phyloP scores from a whole-genome alignment of 306 rosid genomes.

The Gastrolobium villosum region DNA sequence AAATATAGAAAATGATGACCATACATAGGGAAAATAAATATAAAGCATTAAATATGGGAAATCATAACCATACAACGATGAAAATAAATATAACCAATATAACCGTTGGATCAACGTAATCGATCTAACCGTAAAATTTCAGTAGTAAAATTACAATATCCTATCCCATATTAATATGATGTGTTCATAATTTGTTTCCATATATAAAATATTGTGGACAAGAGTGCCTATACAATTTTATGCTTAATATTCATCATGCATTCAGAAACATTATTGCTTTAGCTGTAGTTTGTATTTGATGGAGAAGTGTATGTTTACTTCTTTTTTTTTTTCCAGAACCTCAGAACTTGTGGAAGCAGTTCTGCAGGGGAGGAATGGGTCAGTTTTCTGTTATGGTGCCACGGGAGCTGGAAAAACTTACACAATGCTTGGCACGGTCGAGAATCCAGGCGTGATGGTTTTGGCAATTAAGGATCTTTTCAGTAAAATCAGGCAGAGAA shows the following conservation, averaged over 20 bases:
- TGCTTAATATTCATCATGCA: conserved; percentile 15
- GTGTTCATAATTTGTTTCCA: neutral
- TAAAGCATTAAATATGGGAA: too few relatives aligned
- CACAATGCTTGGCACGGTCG: conserved; percentile 94
- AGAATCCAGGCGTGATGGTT: conserved; percentile 98
- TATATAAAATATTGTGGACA: conserved; percentile 5
- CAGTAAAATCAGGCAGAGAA: conserved; percentile 83
- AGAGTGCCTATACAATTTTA: neutral
- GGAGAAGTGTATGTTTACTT: neutral
- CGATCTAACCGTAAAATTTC: too few relatives aligned
- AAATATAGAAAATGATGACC: too few relatives aligned
- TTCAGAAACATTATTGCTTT: neutral
- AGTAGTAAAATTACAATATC: too few relatives aligned
- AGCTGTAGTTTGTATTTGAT: neutral
- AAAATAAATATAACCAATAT: too few relatives aligned
- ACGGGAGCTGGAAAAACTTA: conserved; percentile 98
- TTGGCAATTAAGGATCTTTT: conserved; percentile 96
- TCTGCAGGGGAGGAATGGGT: conserved; percentile 94
- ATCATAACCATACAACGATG: too few relatives aligned
- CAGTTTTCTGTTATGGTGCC: conserved; percentile 97
- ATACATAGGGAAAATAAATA: too few relatives aligned
- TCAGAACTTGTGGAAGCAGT: conserved; percentile 95
- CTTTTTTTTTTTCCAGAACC: conserved; percentile 65
- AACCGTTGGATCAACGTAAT: too few relatives aligned
- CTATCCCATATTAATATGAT: neutral